Base-by-base conservation (phyloP, 208 protist genomes). In the Trypanosomatidae sp. region DNA sequence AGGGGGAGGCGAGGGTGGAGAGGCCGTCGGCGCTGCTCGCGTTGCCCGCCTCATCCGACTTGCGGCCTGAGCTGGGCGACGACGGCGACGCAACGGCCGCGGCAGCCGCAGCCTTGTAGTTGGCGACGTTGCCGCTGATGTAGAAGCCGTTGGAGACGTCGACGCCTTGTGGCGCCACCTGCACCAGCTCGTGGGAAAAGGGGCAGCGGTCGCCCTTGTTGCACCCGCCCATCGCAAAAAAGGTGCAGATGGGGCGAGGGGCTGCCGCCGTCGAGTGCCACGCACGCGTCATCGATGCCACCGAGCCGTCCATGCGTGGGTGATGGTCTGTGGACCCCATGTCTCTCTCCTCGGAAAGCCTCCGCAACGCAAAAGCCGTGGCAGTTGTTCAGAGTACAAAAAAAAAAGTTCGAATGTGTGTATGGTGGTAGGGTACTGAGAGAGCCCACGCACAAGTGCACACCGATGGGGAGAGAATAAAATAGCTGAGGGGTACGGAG, bases 141-240 rank as follows among this genome's bases (percentile, higher is more conserved):
- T 79, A 87, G 65, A 78, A 87, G 25, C 82, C 85, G 19, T 58
- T 72, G 2, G 82, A 84, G 3, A 65, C 77, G 49, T 90, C 82
- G 10, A 87, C 78, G 8, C 82, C 82, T 46, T 80, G 56, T 9
- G 85, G 85, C 0, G 82, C 81, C 4, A 75, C 43, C 71, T 87
- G 85, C n/a, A 68, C 69, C 33, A 87, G 75, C n/a, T 80, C 85
- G 56, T 85, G 82, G 2, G 82, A 90, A 64, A 75, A 87, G 9
- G 69, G 75, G 43, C 82, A 90, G 41, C 58, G 62, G 3, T 58
- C 62, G 17, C 82, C 82, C 44, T 78, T 77, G 62, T 50, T 77
- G 72, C 82, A 90, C 15, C 85, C 78, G 5, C 85, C 85, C 82
- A 84, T 86, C 30, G 82, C 78, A 65, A 87, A 90, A 55, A 87